Percentiles rank a stretch among this genome's conserved stretches.
Evolutionary conservation across 2,329 filamentous ascomycete genomes (phyloP).

Genomic region (Cladosporium colombiae): DNA sequence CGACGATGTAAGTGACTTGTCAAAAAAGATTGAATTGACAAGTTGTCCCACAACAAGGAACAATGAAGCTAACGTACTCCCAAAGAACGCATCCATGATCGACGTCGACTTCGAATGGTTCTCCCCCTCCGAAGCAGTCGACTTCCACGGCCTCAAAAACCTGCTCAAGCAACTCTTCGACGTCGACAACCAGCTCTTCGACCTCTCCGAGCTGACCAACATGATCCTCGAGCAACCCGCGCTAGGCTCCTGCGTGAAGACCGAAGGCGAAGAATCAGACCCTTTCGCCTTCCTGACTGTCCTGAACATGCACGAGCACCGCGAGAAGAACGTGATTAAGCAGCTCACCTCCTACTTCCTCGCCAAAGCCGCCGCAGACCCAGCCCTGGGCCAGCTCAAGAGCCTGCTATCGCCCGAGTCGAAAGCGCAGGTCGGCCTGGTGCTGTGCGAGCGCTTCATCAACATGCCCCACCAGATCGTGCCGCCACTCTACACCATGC

Average conservation of each 20-base stretch:
- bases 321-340: slow-evolving; percentile 69
- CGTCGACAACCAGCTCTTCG: slow-evolving; percentile 79
- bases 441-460: slow-evolving; percentile 90
- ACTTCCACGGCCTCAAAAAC: slow-evolving; percentile 92
- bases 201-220: slow-evolving; percentile 83
- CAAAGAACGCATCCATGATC: slow-evolving; percentile 82
- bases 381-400: slow-evolving; percentile 41
- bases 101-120: slow-evolving; percentile 99
- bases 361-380: slow-evolving; percentile 53
- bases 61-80: neutral
- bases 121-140: slow-evolving; percentile 79
- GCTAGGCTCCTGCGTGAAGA: slow-evolving; percentile 92
- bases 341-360: slow-evolving; percentile 71
- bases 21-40: neutral
- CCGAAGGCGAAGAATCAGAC: slow-evolving; percentile 91
- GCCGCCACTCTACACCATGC: slow-evolving; percentile 92
- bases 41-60: neutral
- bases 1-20: slow-evolving; percentile 31
- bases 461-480: slow-evolving; percentile 95
- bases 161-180: slow-evolving; percentile 91
- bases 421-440: slow-evolving; percentile 68
- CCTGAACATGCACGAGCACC: slow-evolving; percentile 78
- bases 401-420: slow-evolving; percentile 40
- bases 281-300: slow-evolving; percentile 91
- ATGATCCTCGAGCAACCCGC: slow-evolving; percentile 78